Base-by-base conservation (phyloP, 2,329 filamentous ascomycete species). In the Colletotrichum costaricense region DNA sequence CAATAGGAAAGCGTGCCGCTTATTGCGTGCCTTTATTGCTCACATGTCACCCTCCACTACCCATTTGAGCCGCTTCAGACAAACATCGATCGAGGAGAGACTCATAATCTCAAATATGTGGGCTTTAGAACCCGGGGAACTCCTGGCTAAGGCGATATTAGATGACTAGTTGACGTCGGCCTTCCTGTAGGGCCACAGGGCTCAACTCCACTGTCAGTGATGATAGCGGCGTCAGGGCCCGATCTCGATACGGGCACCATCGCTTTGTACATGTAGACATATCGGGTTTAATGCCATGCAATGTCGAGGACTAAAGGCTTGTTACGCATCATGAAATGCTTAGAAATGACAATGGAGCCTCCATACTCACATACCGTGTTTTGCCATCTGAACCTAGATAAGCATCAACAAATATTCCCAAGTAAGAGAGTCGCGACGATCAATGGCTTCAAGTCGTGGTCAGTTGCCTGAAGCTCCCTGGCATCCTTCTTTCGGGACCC, bases 71-170 rank as follows among this genome's bases (percentile, higher is more conserved):
- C 54, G 42, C 66, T 35, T 60, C 54, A 46, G 33, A 64, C 54
- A 64, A 24, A 63, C 38, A 72, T 63, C 59, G 59, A 72, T 69
- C 66, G 59, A 56, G 38, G 54, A 24, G 16, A 33, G 42, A 35
- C 30, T 54, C 54, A 35, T 49, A 24, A 63, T 69, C 65, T 72
- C 57, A 58, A n/a, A 42, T 28, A n/a, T 14, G 30, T n/a, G 12
- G 42, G 24, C 12, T 19, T 12, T 24, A 5, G 22, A 16, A 19
- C 42, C 24, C 35, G 19, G 65, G 58, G 54, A 59, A 9, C 12
- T 30, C 59, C 35, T 24, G n/a, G n/a, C 5, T 16, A 4, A 3
- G 19, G 4, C 11, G 5, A 33, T 46, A 38, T 72, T 33, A 54
- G 64, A 68, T 46, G 57, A 38, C 54, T 11, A 33, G 33, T 19